Percentiles rank a stretch among this genome's conserved stretches.
These are phyloP conservation scores for Termitomyces sp. DNA, from an alignment of 768 basidiomycete genomes.

Conservation along the genomic window DNA sequence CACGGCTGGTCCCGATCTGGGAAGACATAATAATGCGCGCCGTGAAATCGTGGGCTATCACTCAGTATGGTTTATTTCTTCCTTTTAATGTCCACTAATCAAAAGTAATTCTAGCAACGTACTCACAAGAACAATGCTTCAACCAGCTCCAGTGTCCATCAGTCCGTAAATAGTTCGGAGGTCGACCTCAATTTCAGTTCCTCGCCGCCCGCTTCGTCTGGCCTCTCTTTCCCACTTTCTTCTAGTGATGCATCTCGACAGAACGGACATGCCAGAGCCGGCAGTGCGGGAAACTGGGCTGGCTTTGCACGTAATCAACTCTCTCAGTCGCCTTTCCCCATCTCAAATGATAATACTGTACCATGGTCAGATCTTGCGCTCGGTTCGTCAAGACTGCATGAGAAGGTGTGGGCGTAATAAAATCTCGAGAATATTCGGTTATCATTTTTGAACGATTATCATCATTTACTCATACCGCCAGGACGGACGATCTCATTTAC, in stretches of 20 bases:
- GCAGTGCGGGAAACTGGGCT: conserved; percentile 80
- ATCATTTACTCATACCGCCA: conserved; percentile 29
- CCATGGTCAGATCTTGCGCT: conserved; percentile 57
- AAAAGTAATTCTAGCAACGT: conserved; percentile 29
- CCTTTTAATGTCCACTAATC: not conserved
- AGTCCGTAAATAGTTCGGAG: conserved; percentile 75
- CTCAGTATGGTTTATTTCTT: conserved; percentile 43
- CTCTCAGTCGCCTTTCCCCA: conserved; percentile 43
- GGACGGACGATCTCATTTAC: conserved; percentile 33
- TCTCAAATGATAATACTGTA: conserved; percentile 51
- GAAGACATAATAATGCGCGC: conserved; percentile 66
- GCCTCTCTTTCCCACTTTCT: conserved; percentile 37
- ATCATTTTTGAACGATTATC: conserved; percentile 20
- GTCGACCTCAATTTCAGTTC: conserved; percentile 52
- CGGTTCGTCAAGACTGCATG: conserved; percentile 46
- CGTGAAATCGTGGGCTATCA: conserved; percentile 70
- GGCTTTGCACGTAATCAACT: conserved; percentile 52
- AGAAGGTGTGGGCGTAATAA: conserved; percentile 54
- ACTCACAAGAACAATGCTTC: conserved; percentile 38
- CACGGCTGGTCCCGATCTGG: conserved; percentile 82
- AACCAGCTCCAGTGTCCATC: conserved; percentile 53
- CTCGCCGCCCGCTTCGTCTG: conserved; percentile 38
- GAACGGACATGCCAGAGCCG: conserved; percentile 68
- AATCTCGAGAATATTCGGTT: conserved; percentile 3
- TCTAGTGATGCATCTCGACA: conserved; percentile 42